Percentiles rank a stretch among this genome's conserved stretches.
phyloP scores from a whole-genome alignment of 495 filamentous ascomycete genomes.

The Trichodelitschia bisporula region DNA sequence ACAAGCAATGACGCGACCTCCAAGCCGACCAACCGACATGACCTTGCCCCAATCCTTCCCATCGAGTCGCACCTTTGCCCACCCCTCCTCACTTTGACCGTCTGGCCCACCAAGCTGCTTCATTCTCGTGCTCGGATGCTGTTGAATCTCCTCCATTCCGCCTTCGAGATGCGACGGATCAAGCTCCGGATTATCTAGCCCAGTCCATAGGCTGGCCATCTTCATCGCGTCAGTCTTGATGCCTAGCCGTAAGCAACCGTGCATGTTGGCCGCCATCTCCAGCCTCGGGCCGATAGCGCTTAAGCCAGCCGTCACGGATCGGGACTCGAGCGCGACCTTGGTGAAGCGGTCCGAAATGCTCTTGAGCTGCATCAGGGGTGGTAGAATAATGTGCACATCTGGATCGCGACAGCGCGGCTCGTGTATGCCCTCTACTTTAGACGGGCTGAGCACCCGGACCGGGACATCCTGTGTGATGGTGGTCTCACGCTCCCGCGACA shows the following conservation, averaged over 20 bases:
- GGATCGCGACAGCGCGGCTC: conserved; percentile 79
- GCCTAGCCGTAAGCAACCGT: conserved; percentile 54
- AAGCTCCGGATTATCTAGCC: conserved; percentile 58
- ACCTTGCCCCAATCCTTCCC: conserved; percentile 80
- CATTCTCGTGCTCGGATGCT: conserved; percentile 54
- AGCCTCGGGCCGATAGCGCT: conserved; percentile 29
- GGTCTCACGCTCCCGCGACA: conserved; percentile 32
- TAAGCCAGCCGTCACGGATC: conserved; percentile 10
- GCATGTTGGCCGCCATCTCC: conserved; percentile 70
- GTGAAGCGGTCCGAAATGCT: conserved; percentile 85
- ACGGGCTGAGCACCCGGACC: conserved; percentile 61
- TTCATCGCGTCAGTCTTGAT: conserved; percentile 56
- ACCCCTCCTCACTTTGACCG: conserved; percentile 37
- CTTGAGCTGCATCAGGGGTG: conserved; percentile 61
- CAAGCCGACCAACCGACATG: conserved; percentile 65
- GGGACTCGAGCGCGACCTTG: conserved; percentile 32
- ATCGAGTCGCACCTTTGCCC: conserved; percentile 73
- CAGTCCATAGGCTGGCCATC: conserved; percentile 61
- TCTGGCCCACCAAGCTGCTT: conserved; percentile 20
- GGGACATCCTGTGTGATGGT: conserved; percentile 90
- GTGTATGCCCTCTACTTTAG: conserved; percentile 59
- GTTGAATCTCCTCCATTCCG: conserved; percentile 32
- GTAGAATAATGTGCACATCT: conserved; percentile 81
- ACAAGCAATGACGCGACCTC: conserved; percentile 81
- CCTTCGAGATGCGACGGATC: conserved; percentile 44